Base-by-base conservation (phyloP, 139 green algal species). In the Chlorella sorokiniana region DNA sequence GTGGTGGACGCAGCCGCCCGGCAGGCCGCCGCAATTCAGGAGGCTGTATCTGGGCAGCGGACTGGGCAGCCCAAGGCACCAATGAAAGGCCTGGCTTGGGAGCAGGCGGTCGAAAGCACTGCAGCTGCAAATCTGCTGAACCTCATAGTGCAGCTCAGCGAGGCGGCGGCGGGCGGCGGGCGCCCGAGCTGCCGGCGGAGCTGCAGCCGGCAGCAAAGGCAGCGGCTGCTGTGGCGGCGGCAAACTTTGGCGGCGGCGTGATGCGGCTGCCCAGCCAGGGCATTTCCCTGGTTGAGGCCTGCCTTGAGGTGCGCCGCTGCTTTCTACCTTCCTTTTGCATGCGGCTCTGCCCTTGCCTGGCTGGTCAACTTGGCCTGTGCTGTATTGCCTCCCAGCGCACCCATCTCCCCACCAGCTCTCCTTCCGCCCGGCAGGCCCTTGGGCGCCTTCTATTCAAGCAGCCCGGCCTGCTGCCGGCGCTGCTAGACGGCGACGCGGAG, bases 201-300 rank as follows among this genome's bases (percentile, higher is more conserved):
- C 65, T 86, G 31, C 35, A 85, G 56, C 82, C 78, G 38, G 59
- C 87, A 56, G 52, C 78, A 8, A 70, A 72, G 45, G 73, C 56
- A 29, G 76, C 69, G 25, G 76, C 78, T 20, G 71, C 82, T 3
- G 33, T 86, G 69, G 81, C 80, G 20, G 71, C 42, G 9, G 38
- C 45, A 8, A 52, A 84, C 20, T 87, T 72, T 69, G 81, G 81
- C 11, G 54, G 68, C 10, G 71, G 71, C 22, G 54, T 76, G 48
- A 38, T 76, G 51, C 71, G 70, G 54, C 64, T 85, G 71, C 81
- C 81, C 1, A 27, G 40, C 0, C 27, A 83, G 14, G 56, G 44
- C 20, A 38, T 86, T 33, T 72, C 77, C 4, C 86, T 93, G 74
- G 90, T 92, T 72, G 90, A 94, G 33, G 67, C 54, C 0, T 70